Conservation (phyloP, 441 rosid species). For the Mallotus repandus region DNA sequence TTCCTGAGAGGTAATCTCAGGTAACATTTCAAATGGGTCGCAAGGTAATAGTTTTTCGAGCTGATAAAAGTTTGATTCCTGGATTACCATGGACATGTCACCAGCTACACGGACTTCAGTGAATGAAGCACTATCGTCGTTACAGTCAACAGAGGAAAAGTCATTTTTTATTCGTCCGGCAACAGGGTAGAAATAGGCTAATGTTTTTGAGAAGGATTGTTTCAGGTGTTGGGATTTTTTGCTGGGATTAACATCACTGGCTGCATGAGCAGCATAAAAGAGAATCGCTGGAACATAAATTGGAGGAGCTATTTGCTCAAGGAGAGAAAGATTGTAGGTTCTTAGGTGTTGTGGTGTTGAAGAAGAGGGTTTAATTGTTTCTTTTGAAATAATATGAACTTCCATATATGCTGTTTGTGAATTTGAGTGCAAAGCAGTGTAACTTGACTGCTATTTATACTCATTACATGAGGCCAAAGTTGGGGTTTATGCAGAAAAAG, state of each 20-base stretch:
- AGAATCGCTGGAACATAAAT: conserved; percentile 9
- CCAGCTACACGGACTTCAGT: conserved; percentile 1
- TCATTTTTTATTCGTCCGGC: conserved; percentile 17
- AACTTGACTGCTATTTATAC: too few species aligned
- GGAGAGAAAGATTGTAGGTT: conserved; percentile 9
- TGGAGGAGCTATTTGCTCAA: conserved; percentile 5
- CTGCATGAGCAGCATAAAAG: conserved; percentile 15
- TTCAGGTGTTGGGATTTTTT: not conserved
- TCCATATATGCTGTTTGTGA: not conserved
- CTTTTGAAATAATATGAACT: not conserved
- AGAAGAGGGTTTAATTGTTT: conserved; percentile 9
- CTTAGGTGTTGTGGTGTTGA: conserved; percentile 17
- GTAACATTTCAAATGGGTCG: not conserved
- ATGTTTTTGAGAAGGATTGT: conserved; percentile 13
- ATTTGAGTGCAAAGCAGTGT: too few species aligned
- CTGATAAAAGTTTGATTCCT: conserved; percentile 3
- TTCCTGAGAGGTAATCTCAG: not conserved
- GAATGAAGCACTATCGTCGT: conserved; percentile 18
- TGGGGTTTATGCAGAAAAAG: too few species aligned
- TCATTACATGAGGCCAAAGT: too few species aligned
- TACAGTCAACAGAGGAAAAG: conserved; percentile 15
- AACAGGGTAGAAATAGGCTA: not conserved
- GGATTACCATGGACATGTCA: conserved; percentile 17
- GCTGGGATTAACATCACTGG: not conserved
- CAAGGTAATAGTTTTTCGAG: conserved; percentile 12